Base-by-base conservation (phyloP, 805 yeast species). In the Candida ficus region DNA sequence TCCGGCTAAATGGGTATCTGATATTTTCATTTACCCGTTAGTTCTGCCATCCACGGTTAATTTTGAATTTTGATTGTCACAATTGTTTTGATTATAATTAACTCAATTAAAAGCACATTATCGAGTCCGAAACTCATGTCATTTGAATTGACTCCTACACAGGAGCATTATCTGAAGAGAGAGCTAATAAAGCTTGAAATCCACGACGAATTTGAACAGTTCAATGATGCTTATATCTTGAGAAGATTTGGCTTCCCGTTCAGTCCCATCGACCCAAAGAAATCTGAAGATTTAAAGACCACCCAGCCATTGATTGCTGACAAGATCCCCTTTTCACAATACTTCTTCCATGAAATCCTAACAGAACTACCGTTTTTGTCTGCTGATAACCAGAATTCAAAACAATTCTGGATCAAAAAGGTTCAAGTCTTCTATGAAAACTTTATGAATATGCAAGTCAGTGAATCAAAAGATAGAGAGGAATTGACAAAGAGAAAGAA, bases 91-190 rank as follows among this genome's bases (percentile, higher is more conserved):
- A n/a, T n/a, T n/a, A n/a, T n/a, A 21, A 21, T 21, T 21, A 21
- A 21, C 23, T 21, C 23, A 21, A 21, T 21, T 21, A 6, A 21
- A 21, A 21, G 6, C 23, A 21, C n/a, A 9, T 21, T 21, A 9
- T 9, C 9, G 23, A 7, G 6, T 7, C 8, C 9, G 23, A 21
- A 7, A 21, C 23, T 21, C 23, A 21, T 21, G 23, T 21, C 23
- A 21, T 6, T 21, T 7, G 23, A 12, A 12, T 39, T 83, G 35
- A 62, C 77, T 12, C 76, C 90, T 3, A 68, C 75, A 0, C 87
- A 90, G 58, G 95, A 88, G 61, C 97, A 91, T 55, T 85, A 83
- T 59, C 70, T 93, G 39, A 91, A 91, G 61, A 78, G 95, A 53
- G 90, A 86, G 61, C 68, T 91, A 14, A 64, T 91, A 21, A 73